Evolutionary conservation across 805 yeast genomes (phyloP).

Genomic region (Saccharomycopsis fibuligera): DNA sequence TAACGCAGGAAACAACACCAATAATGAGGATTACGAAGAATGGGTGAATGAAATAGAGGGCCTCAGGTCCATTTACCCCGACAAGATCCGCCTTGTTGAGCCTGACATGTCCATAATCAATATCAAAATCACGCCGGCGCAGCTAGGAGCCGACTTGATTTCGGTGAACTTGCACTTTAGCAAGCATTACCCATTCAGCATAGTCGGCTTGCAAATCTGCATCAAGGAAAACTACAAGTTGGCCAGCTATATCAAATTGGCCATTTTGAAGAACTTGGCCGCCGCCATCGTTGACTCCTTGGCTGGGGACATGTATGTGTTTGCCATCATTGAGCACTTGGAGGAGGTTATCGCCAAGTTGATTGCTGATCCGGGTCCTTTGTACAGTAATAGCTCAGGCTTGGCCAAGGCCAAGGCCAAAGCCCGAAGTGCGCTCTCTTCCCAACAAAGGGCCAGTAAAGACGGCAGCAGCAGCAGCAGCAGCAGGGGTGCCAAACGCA

Average conservation of each 20-base stretch:
- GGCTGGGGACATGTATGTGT: conserved; percentile 67
- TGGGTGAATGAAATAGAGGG: conserved; percentile 80
- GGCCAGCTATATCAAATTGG: conserved; percentile 63
- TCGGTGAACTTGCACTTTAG: conserved; percentile 36
- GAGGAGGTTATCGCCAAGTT: conserved; percentile 53
- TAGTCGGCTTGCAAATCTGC: conserved; percentile 52
- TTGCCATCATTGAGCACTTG: conserved; percentile 69
- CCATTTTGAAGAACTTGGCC: conserved; percentile 45
- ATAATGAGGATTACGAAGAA: conserved; percentile 26
- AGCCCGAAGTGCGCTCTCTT: conserved; percentile 28
- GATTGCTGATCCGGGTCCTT: conserved; percentile 62
- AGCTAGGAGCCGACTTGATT: conserved; percentile 25
- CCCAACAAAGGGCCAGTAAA: conserved; percentile 17
- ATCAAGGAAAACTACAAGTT: conserved; percentile 41
- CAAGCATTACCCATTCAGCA: conserved; percentile 53
- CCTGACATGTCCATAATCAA: background rate
- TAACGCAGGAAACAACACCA: background rate
- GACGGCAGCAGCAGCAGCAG: conserved; percentile 3
- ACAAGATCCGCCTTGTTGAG: conserved; percentile 26
- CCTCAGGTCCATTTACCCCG: conserved; percentile 49
- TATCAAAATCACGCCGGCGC: conserved; percentile 30
- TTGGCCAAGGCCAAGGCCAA: conserved; percentile 22
- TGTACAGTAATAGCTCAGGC: conserved; percentile 1
- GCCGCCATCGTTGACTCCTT: conserved; percentile 37
- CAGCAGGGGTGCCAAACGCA: background rate